These are phyloP conservation scores for Schwanniomyces vanrijiae DNA, from an alignment of 805 yeast species.

Conservation along the genomic window DNA sequence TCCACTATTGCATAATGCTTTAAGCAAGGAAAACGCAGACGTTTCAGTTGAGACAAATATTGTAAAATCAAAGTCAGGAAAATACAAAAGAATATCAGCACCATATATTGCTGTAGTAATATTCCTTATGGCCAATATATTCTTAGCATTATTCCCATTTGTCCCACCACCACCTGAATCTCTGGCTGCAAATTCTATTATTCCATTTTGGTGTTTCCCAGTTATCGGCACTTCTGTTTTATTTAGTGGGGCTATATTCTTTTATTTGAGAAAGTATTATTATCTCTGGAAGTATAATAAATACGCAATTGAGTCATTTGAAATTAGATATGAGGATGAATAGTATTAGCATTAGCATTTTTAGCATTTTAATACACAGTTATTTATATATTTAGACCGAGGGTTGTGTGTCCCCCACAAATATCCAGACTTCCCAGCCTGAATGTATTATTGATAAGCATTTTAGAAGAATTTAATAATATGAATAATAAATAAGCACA, in stretches of 20 bases:
- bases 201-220: conserved; percentile 62
- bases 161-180: conserved; percentile 48
- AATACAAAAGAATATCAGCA: conserved; percentile 16
- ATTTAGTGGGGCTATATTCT: conserved; percentile 38
- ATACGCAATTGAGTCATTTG: conserved; percentile 4
- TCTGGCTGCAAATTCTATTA: conserved; percentile 20
- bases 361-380: neutral
- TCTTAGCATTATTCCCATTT: conserved; percentile 56
- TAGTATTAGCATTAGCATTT: neutral
- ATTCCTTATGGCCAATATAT: conserved; percentile 47
- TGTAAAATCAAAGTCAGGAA: neutral
- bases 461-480: neutral
- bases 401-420: conserved; percentile 1
- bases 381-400: neutral
- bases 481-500: too few relatives aligned
- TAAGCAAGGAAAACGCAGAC: neutral
- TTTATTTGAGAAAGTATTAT: conserved; percentile 9
- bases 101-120: conserved; percentile 31
- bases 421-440: neutral
- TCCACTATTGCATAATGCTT: neutral
- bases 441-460: neutral
- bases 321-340: conserved; percentile 13
- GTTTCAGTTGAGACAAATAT: neutral
- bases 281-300: conserved; percentile 2
- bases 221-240: conserved; percentile 50